Base-by-base conservation (phyloP, 2,329 filamentous ascomycete genomes). In the Gnomoniopsis sp. region DNA sequence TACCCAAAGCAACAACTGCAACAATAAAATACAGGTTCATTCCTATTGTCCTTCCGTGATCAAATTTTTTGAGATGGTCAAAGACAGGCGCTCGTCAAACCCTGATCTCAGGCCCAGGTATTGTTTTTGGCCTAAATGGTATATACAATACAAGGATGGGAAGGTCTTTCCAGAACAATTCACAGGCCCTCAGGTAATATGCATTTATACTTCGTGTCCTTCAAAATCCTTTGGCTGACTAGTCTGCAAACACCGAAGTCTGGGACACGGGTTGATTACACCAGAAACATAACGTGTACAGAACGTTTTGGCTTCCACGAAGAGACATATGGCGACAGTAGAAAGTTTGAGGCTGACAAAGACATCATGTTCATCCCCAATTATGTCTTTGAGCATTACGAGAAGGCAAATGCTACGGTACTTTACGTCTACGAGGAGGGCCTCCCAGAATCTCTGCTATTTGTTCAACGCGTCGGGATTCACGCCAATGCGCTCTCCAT, bases 311-410 rank as follows among this genome's bases (percentile, higher is more conserved):
- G 14, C 15, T 8, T 38, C 8, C 12, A 30, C 19, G 14, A 26
- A 23, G 7, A 11, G 51, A 17, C n/a, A 19, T 14, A 23, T 2
- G 1, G 3, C 8, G 2, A 34, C 3, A 2, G 14, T 44, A 10
- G 19, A 14, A 17, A 21, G 6, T 56, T 59, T 11, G 21, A 19
- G 12, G 38, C 48, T 17, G 52, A 36, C 1, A 53, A 54, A 21
- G 59, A 61, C 23, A 49, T 61, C 19, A 36, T 61, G 2, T 58
- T 61, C 48, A 55, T 61, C 34, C 47, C 49, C 23, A 55, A 48
- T 44, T 58, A 58, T 14, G 46, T 61, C 2, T 61, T 61, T 15
- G 19, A 58, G 10, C 33, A 61, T 30, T 61, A 41, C 34, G 59
- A 61, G 23, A 34, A 44, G 3, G 23, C 55, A 2, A 26, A 49